Base-by-base conservation (phyloP, 495 filamentous ascomycete species). In the Penicillium angulare region DNA sequence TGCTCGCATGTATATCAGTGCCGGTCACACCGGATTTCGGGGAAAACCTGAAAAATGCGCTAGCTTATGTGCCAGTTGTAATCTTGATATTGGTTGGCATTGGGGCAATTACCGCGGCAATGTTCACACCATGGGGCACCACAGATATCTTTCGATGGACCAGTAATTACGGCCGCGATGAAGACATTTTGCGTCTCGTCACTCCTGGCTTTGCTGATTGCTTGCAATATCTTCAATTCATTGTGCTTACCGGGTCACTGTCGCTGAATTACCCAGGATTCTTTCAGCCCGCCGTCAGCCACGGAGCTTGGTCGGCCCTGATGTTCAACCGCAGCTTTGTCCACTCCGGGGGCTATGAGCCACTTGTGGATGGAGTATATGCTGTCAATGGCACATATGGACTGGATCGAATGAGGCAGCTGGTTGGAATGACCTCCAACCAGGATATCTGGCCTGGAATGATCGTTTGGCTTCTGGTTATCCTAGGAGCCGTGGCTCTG, bases 191-290 rank as follows among this genome's bases (percentile, higher is more conserved):
- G 33, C 86, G 93, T 24, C 74, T 97, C 27, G 90, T 98, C 17
- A 98, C 93, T 7, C 93, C 93, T 12, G 93, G 93, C 0, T 98
- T 98, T 64, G 91, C 89, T 9, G 93, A 98, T 57, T 98, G 93
- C 65, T 81, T 98, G 24, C 92, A 98, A 69, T 98, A 97, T 63
- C 86, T 98, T 24, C 93, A 98, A 61, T 97, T 95, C 55, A 79
- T 92, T 41, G 87, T 92, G 16, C 77, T 98, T 27, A 90, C 92
- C 0, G 95, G 95, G 1, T 83, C 86, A 33, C 71, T 98, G 34
- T 89, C 86, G 18, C 69, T 98, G 55, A 84, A 87, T 49, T 98
- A 97, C 63, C 93, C 93, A 0, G 93, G 93, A 0, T 98, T 87
- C 60, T 97, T 88, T 64, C 93, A 97, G 61, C 93, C 93, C 12